Evolutionary conservation across 1,139 yeast genomes (phyloP), one percentile per base, ranked within the genome.

Genomic region (Zygosaccharomyces sapae): DNA sequence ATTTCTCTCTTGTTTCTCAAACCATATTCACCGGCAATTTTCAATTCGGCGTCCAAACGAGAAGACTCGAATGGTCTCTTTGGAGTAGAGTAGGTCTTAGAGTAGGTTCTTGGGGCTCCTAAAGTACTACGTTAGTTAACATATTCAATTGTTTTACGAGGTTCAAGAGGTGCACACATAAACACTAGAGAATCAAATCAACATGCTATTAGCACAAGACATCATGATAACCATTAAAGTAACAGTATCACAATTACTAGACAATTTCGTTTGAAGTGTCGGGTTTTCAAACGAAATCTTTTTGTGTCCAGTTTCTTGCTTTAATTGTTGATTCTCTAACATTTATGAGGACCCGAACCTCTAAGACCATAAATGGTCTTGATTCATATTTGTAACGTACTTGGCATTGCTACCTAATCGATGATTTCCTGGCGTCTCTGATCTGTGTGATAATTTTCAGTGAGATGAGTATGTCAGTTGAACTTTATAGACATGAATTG

Each of bases 11-110:
- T 92, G 97, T 94, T 92, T 81, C 89, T 90, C 74, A 92, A 86
- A 83, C 98, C 99, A 86, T 78, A 92, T 80, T 92, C 98, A 83
- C 98, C 98, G 70, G 95, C 97, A 71, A 92, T 86, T 80, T 92
- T 89, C 76, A 92, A 86, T 80, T 94, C 98, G 74, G 96, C 88
- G 71, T 92, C 98, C 77, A 92, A 85, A 85, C 98, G 96, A 75
- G 96, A 94, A 65, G 95, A 86, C 79, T 92, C 98, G 82, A 85
- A 92, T 47, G 68, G 97, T 76, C 95, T 88, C 85, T 88, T 88
- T 81, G 98, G 98, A 75, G 90, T 96, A 71, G 97, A 78, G 88
- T 87, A 90, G 71, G 98, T 92, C 90, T 92, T 92, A 69, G 97
- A 90, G 87, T 89, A 85, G 74, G 95, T 87, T 83, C 96, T 86